Evolutionary conservation across 495 filamentous ascomycete species (phyloP).

Genomic region (Staphylotrichum tortipilum): DNA sequence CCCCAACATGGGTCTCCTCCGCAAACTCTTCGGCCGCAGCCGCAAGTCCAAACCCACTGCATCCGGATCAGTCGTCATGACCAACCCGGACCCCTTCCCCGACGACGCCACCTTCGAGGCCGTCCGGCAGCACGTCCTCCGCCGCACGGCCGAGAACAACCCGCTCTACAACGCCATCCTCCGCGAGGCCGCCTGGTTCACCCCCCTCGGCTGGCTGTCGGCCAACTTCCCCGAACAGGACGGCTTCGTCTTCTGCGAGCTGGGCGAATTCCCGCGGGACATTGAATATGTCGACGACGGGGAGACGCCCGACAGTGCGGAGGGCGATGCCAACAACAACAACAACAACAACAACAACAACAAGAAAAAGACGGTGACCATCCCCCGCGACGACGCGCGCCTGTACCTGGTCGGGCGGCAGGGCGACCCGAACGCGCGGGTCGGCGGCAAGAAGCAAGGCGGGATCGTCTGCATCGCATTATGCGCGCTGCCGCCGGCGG

Average conservation of each 20-base stretch:
- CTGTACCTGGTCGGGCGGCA: neutral
- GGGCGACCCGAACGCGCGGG: too few relatives aligned
- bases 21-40: neutral
- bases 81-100: neutral
- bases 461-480: neutral
- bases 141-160: neutral
- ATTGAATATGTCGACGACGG: neutral
- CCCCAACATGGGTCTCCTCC: neutral
- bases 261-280: neutral
- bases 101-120: neutral
- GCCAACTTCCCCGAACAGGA: neutral
- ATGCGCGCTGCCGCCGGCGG: neutral
- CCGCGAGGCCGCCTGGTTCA: neutral
- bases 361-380: neutral
- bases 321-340: too few relatives aligned
- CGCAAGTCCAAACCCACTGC: neutral
- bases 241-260: neutral
- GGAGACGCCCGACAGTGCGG: too few relatives aligned
- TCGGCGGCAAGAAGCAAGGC: neutral
- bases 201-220: neutral
- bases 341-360: neutral
- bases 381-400: neutral
- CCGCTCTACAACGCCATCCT: neutral
- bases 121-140: neutral
- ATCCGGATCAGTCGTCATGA: neutral